These are phyloP conservation scores for Yarrowia deformans DNA, from an alignment of 805 yeast species.

Conservation along the genomic window DNA sequence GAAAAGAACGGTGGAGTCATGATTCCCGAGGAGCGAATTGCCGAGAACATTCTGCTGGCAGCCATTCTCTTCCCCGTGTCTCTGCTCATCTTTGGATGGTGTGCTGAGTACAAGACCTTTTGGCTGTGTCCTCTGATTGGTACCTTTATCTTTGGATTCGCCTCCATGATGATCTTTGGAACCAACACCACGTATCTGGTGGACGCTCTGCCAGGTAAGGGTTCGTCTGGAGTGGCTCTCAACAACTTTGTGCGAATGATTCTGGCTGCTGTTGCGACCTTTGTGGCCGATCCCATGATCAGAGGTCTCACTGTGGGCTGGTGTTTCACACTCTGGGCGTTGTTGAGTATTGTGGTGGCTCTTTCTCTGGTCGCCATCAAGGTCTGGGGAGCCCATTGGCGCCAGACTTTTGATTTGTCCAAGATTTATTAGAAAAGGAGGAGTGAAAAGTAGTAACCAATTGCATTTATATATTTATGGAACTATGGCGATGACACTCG, in stretches of 20 bases:
- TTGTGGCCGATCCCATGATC: conserved; percentile 74
- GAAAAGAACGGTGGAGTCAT: conserved; percentile 65
- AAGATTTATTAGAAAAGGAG: conserved; percentile 47
- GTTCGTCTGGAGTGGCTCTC: conserved; percentile 87
- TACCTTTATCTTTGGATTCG: conserved; percentile 80
- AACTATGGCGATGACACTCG: neutral
- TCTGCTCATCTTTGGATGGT: conserved; percentile 82
- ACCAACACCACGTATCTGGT: conserved; percentile 81
- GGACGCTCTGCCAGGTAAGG: conserved; percentile 84
- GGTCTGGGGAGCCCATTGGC: conserved; percentile 52
- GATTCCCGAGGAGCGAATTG: conserved; percentile 79
- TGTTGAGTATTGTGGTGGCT: conserved; percentile 48
- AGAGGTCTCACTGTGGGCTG: conserved; percentile 75
- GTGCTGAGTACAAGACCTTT: conserved; percentile 65
- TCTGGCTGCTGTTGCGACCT: conserved; percentile 78
- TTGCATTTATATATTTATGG: conserved; percentile 18
- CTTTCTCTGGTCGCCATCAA: conserved; percentile 49
- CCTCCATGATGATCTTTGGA: conserved; percentile 84
- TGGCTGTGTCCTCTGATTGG: conserved; percentile 87
- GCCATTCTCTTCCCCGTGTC: conserved; percentile 68
- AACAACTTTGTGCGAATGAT: conserved; percentile 77
- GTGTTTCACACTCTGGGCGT: conserved; percentile 69
- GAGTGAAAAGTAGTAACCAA: no score
- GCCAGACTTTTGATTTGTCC: conserved; percentile 55
- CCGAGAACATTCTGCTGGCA: conserved; percentile 74